A percentile compares a stretch with the other conserved stretches of the same genome.
Conservation (phyloP, 139 green algal species). For the Pleodorina starrii region DNA sequence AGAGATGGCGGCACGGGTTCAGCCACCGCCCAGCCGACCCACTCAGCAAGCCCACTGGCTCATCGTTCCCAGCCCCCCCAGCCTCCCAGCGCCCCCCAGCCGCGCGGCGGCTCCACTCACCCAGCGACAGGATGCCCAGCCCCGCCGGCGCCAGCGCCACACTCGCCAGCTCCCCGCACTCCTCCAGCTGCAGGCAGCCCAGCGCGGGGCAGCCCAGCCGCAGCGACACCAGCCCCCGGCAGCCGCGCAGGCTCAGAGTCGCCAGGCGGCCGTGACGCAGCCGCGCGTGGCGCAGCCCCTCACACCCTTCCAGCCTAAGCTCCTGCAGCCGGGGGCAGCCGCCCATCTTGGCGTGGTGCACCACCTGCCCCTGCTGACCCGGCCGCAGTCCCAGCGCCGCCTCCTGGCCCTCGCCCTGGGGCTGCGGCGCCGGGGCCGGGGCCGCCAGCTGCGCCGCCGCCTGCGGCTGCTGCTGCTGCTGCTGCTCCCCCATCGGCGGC, state of each 20-base stretch:
- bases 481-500: too few species aligned
- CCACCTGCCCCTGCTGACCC: background rate
- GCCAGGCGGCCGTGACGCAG: conserved; percentile 51
- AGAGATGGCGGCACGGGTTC: too few species aligned
- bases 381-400: too few species aligned
- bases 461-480: background rate
- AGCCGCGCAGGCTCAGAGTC: conserved; percentile 9
- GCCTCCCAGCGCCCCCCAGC: too few species aligned
- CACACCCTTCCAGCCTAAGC: conserved; percentile 67
- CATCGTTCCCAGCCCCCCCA: too few species aligned
- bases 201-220: conserved; percentile 51
- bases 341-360: conserved; percentile 18
- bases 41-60: too few species aligned
- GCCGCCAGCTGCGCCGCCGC: too few species aligned
- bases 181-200: conserved; percentile 46
- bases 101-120: too few species aligned
- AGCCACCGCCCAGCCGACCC: too few species aligned
- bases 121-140: conserved; percentile 41
- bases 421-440: too few species aligned
- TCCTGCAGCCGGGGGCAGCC: conserved; percentile 37
- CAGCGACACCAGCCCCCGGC: conserved; percentile 23
- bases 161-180: conserved; percentile 38
- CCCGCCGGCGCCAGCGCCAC: conserved; percentile 42
- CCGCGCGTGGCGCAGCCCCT: conserved; percentile 43
- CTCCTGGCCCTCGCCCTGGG: too few species aligned